Evolutionary conservation across 176 grass and related monocot genomes (phyloP).

Genomic region (Avena eriantha): DNA sequence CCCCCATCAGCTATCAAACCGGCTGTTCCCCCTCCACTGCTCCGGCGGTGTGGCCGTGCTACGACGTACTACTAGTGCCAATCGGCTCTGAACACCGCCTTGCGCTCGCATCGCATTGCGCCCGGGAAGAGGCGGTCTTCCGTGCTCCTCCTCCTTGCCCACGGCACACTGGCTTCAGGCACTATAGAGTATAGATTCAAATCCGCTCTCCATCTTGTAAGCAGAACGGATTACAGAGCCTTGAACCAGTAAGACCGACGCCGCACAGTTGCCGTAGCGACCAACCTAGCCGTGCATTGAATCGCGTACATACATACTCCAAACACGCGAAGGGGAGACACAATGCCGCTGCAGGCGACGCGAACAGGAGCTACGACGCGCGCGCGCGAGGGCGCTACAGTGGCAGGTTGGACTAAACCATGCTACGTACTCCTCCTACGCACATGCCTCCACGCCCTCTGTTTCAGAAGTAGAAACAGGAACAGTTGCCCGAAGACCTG

Average conservation of each 20-base stretch:
- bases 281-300: background rate
- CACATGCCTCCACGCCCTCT: background rate
- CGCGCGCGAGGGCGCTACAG: background rate
- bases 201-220: background rate
- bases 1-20: background rate
- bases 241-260: background rate
- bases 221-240: background rate
- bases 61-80: background rate
- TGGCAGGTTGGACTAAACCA: background rate
- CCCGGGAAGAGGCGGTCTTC: background rate
- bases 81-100: too few species aligned
- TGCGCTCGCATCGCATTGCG: too few species aligned
- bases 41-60: background rate
- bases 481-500: constrained; percentile 5
- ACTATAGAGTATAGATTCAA: background rate
- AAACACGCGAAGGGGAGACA: background rate
- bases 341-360: background rate
- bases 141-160: background rate
- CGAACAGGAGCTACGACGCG: constrained; percentile 12
- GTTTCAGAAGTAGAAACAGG: background rate
- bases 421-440: background rate
- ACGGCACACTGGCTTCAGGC: background rate
- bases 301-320: background rate
- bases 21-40: background rate
- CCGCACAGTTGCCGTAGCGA: background rate